Conservation (phyloP, 768 basidiomycete genomes). For the Termitomyces sp. region DNA sequence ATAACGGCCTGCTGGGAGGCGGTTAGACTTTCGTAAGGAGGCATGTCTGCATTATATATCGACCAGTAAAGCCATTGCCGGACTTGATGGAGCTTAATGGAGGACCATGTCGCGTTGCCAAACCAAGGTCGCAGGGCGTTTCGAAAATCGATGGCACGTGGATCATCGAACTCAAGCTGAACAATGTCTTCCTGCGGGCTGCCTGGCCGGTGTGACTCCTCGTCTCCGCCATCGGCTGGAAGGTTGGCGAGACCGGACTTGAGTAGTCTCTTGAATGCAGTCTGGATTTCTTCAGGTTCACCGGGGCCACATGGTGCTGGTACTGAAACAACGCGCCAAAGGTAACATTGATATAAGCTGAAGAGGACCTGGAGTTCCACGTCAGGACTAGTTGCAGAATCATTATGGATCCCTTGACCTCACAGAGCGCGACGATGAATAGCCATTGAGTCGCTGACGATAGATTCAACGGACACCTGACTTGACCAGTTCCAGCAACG, state of each 20-base stretch:
- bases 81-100: conserved; percentile 57
- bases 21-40: conserved; percentile 42
- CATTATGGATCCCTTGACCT: conserved; percentile 34
- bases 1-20: conserved; percentile 42
- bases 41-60: conserved; percentile 66
- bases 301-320: conserved; percentile 38
- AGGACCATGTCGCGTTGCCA: conserved; percentile 65
- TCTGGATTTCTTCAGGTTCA: conserved; percentile 51
- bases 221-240: conserved; percentile 46
- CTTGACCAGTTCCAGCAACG: conserved; percentile 35
- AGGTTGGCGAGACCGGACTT: conserved; percentile 59
- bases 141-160: conserved; percentile 69
- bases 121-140: conserved; percentile 76
- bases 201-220: conserved; percentile 51
- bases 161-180: conserved; percentile 57
- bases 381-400: not conserved
- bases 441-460: conserved; percentile 28
- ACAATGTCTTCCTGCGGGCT: conserved; percentile 57
- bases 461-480: conserved; percentile 30
- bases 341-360: conserved; percentile 55
- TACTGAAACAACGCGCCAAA: conserved; percentile 42
- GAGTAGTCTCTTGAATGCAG: conserved; percentile 56
- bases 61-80: conserved; percentile 81
- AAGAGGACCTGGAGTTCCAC: conserved; percentile 49
- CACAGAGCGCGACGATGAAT: conserved; percentile 50